These are phyloP conservation scores for Fusarium camptoceras DNA, from an alignment of 2,329 filamentous ascomycete genomes.

Conservation along the genomic window DNA sequence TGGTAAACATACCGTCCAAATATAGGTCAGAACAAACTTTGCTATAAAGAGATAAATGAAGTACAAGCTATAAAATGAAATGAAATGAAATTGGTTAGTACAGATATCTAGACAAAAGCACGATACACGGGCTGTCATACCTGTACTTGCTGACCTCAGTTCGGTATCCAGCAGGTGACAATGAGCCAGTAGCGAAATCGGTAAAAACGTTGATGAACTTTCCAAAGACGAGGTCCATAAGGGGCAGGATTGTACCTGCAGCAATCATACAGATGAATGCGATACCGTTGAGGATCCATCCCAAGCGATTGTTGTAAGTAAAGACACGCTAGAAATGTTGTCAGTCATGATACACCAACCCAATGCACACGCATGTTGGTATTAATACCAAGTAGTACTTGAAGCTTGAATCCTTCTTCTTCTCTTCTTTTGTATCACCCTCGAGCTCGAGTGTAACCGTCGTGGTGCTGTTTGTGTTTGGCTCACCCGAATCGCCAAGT, in stretches of 20 bases:
- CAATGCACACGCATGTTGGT: background rate
- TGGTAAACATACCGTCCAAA: constrained; percentile 61
- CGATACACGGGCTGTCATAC: constrained; percentile 36
- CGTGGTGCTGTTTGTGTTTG: constrained; percentile 11
- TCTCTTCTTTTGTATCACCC: constrained; percentile 13
- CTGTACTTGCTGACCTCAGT: constrained; percentile 60
- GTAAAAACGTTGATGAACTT: constrained; percentile 66
- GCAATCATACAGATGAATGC: constrained; percentile 54
- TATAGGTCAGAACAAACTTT: constrained; percentile 65
- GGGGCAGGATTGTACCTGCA: constrained; percentile 56
- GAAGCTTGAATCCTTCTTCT: constrained; percentile 38
- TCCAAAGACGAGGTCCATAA: constrained; percentile 72
- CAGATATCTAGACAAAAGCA: background rate
- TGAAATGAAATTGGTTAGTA: background rate
- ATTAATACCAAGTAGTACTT: constrained; percentile 42
- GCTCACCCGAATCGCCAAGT: background rate
- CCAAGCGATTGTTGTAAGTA: constrained; percentile 53
- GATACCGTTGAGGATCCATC: constrained; percentile 53
- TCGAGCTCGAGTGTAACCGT: constrained; percentile 1
- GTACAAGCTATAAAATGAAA: constrained; percentile 56
- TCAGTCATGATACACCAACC: background rate
- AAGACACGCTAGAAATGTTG: constrained; percentile 50
- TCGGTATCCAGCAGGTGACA: constrained; percentile 61
- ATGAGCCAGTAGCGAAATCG: constrained; percentile 61
- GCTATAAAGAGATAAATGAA: constrained; percentile 69